Percentiles rank a stretch among this genome's conserved stretches.
Evolutionary conservation across 2,329 filamentous ascomycete genomes (phyloP).

Genomic region (Penicillium sp.): DNA sequence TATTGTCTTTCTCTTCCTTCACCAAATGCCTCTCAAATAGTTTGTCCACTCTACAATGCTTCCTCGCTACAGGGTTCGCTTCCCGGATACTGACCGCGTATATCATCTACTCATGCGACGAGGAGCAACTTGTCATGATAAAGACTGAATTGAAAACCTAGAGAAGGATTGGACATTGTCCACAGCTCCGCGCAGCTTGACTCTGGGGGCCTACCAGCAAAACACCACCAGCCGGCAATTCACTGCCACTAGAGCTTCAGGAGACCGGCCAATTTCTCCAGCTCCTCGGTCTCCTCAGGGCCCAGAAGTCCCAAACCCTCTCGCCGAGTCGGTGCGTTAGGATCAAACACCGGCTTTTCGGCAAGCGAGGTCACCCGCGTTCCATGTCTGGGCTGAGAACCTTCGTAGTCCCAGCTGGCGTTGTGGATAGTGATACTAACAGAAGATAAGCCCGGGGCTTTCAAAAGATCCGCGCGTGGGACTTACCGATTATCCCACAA

Average conservation of each 20-base stretch:
- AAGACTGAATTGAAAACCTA: too few relatives aligned
- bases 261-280: slow-evolving; percentile 7
- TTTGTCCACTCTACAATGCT: too few relatives aligned
- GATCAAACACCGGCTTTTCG: slow-evolving; percentile 70
- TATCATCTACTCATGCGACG: too few relatives aligned
- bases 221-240: neutral
- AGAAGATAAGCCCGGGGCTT: neutral
- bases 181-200: too few relatives aligned
- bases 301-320: slow-evolving; percentile 67
- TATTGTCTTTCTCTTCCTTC: too few relatives aligned
- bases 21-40: too few relatives aligned
- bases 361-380: slow-evolving; percentile 71
- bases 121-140: too few relatives aligned
- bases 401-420: slow-evolving; percentile 73
- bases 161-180: too few relatives aligned
- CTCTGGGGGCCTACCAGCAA: neutral
- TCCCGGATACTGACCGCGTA: too few relatives aligned
- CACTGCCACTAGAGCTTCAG: slow-evolving; percentile 6
- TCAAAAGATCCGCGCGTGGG: neutral
- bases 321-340: slow-evolving; percentile 65
- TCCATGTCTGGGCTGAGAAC: slow-evolving; percentile 67
- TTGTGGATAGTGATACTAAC: slow-evolving; percentile 71
- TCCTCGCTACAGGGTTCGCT: too few relatives aligned
- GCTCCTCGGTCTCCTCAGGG: slow-evolving; percentile 50
- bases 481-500: slow-evolving; percentile 70